These are phyloP conservation scores for Skeletonema potamos DNA, from an alignment of 108 stramenopile genomes.

Conservation along the genomic window DNA sequence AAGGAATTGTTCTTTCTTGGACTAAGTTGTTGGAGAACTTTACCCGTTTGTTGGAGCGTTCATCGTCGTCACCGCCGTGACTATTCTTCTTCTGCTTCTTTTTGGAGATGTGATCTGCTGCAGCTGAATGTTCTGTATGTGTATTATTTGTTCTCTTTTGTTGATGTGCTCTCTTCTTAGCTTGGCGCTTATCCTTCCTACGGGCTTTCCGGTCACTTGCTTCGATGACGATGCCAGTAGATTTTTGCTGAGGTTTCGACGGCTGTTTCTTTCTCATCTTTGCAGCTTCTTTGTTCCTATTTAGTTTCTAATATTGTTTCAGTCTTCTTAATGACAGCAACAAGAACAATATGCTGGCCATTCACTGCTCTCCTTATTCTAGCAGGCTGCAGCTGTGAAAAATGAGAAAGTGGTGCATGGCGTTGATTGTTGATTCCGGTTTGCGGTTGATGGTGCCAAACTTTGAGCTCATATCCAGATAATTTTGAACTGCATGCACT, in stretches of 20 bases:
- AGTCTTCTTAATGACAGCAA: no score
- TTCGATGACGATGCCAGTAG: constrained; percentile 8
- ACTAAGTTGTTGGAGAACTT: constrained; percentile 5
- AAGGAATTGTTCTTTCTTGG: constrained; percentile 2
- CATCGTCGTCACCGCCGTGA: background rate
- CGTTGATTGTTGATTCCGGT: no score
- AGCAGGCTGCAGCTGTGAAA: no score
- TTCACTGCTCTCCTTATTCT: no score
- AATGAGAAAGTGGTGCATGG: no score
- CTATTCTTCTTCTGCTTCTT: background rate
- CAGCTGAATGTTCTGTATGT: background rate
- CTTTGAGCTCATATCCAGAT: no score
- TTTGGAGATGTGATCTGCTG: background rate
- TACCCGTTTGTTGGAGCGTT: background rate
- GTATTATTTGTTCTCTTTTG: background rate
- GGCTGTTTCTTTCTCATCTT: background rate
- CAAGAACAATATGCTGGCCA: no score
- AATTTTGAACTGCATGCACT: no score
- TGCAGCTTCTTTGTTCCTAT: background rate
- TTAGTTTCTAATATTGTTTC: no score
- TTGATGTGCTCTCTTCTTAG: constrained; percentile 15
- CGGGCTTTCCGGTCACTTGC: constrained; percentile 14
- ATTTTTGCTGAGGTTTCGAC: background rate
- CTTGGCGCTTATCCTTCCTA: constrained; percentile 14
- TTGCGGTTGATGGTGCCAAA: no score